These are phyloP conservation scores for Dryas integrifolia DNA, from an alignment of 331 rosid species.

Conservation along the genomic window DNA sequence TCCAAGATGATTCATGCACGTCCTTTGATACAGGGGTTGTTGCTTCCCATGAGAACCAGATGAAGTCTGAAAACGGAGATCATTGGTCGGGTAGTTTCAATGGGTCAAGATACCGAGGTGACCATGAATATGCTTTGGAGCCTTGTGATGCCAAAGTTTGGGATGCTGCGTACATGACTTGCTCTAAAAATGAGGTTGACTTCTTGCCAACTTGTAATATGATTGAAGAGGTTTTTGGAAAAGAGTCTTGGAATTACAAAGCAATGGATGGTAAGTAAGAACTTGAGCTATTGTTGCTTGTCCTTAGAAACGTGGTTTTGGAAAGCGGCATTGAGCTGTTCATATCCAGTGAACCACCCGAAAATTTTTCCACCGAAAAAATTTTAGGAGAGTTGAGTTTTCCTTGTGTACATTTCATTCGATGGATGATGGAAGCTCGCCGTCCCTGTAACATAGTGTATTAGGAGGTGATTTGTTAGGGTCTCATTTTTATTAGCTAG, in stretches of 20 bases:
- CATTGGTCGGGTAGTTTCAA: conserved; percentile 46
- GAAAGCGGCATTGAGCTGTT: conserved; percentile 11
- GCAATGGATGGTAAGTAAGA: conserved; percentile 50
- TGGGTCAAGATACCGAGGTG: conserved; percentile 40
- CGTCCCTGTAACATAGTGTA: conserved; percentile 32
- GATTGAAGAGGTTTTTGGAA: conserved; percentile 93
- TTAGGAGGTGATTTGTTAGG: conserved; percentile 20
- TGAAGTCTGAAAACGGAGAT: conserved; percentile 43
- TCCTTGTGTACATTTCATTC: conserved; percentile 26
- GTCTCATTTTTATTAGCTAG: neutral
- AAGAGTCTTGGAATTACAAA: conserved; percentile 43
- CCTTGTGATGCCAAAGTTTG: conserved; percentile 67
- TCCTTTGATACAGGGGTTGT: conserved; percentile 44
- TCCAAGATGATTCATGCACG: conserved; percentile 55
- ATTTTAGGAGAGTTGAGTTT: conserved; percentile 30
- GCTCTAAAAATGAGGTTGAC: conserved; percentile 56
- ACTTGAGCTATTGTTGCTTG: conserved; percentile 37
- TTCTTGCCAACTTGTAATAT: conserved; percentile 80
- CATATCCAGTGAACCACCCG: conserved; percentile 20
- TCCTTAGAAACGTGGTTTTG: conserved; percentile 15
- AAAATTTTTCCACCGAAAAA: conserved; percentile 21
- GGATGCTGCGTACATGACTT: conserved; percentile 60
- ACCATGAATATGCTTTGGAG: conserved; percentile 59
- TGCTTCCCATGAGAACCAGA: conserved; percentile 38
- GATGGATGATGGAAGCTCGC: conserved; percentile 19